Conservation (phyloP, 139 green algal genomes). For the Closterium sp. region DNA sequence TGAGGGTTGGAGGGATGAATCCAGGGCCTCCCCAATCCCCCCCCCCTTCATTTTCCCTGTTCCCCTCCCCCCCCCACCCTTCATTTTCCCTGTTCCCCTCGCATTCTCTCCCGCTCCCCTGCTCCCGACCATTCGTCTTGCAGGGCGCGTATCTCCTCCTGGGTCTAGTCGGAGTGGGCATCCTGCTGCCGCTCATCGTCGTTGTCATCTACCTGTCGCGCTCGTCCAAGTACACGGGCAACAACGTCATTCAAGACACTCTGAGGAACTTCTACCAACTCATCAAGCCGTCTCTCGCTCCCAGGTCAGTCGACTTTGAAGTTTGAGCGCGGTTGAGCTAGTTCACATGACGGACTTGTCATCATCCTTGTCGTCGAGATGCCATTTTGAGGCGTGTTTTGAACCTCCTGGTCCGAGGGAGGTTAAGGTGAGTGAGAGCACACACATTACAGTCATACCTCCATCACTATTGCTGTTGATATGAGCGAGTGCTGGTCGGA, state of each 20-base stretch:
- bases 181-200: conserved; percentile 49
- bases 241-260: conserved; percentile 52
- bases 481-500: too few species aligned
- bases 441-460: too few species aligned
- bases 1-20: too few species aligned
- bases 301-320: too few species aligned
- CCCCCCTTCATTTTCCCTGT: neutral
- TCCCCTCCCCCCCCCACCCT: neutral
- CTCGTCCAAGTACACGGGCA: conserved; percentile 57
- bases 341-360: too few species aligned
- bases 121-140: neutral
- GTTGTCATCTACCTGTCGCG: conserved; percentile 45
- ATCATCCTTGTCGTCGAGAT: too few species aligned
- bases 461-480: too few species aligned
- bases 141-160: conserved; percentile 35
- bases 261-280: conserved; percentile 42
- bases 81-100: neutral
- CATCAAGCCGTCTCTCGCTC: conserved; percentile 52
- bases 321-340: too few species aligned
- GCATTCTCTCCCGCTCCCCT: neutral
- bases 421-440: too few species aligned
- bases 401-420: too few species aligned
- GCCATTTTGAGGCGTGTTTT: too few species aligned
- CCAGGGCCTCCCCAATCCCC: too few species aligned
- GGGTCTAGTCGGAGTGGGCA: neutral